Conservation (phyloP, 202 grass and related monocot species). For the Schoenoplectus tabernaemontani region DNA sequence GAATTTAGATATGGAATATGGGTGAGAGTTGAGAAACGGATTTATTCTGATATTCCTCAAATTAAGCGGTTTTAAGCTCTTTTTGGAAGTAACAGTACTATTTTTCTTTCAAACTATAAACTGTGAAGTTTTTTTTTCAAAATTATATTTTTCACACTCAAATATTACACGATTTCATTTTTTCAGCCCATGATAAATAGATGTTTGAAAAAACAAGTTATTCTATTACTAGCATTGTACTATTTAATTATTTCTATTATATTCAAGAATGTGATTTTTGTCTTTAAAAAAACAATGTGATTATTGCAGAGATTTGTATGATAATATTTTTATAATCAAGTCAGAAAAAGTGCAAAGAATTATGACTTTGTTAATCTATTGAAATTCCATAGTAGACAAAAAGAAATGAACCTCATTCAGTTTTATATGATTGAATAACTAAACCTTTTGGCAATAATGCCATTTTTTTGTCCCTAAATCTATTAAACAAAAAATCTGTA, state of each 20-base stretch:
- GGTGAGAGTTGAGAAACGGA: slow-evolving; percentile 14
- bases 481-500: background rate
- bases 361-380: background rate
- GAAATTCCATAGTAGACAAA: background rate
- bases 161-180: background rate
- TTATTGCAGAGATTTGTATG: background rate
- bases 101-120: too few species aligned
- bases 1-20: background rate
- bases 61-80: too few species aligned
- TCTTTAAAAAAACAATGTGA: too few species aligned
- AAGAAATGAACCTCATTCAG: too few species aligned
- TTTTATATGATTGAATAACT: too few species aligned
- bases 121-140: too few species aligned
- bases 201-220: background rate
- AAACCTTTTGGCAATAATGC: too few species aligned
- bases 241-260: background rate
- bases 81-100: too few species aligned
- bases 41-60: background rate
- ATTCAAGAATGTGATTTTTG: too few species aligned
- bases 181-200: too few species aligned
- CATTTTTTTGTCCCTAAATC: background rate
- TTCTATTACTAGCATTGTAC: background rate
- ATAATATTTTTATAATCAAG: background rate
- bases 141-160: background rate
- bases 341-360: background rate